Conservation (phyloP, 2,329 filamentous ascomycete genomes). For the Dactylonectria estremocensis region DNA sequence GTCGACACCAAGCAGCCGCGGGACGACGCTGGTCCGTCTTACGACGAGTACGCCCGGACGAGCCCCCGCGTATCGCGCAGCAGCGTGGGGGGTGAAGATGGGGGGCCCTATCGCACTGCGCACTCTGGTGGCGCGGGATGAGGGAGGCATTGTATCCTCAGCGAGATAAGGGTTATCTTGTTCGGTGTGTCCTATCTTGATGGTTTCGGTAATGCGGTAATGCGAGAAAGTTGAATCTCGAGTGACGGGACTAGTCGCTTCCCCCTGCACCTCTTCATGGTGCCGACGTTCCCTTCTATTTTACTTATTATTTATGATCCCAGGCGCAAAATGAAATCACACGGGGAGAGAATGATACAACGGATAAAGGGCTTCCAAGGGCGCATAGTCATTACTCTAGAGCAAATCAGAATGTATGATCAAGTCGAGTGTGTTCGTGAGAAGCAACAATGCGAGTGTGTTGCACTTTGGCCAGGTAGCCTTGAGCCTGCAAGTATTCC, state of each 20-base stretch:
- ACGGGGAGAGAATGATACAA: neutral
- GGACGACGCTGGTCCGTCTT: constrained; percentile 36
- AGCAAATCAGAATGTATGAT: neutral
- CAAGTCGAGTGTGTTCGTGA: neutral
- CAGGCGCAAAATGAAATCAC: neutral
- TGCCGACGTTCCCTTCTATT: neutral
- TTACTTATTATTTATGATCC: neutral
- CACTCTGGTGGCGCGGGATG: constrained; percentile 30
- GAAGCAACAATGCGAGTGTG: neutral
- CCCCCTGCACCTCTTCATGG: neutral
- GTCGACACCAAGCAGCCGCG: constrained; percentile 28
- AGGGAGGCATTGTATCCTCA: neutral
- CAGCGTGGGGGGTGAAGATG: constrained; percentile 34
- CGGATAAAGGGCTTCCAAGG: neutral
- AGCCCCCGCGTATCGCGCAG: constrained; percentile 38
- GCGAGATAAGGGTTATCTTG: neutral
- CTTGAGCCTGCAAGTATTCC: neutral
- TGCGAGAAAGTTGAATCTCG: neutral
- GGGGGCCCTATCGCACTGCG: constrained; percentile 34
- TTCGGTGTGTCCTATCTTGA: neutral
- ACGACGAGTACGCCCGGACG: constrained; percentile 43
- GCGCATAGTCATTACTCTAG: neutral
- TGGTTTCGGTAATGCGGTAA: neutral
- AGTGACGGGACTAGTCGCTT: neutral
- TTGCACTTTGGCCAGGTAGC: neutral